These are phyloP conservation scores for Globisporangium carolinianum DNA, from an alignment of 352 stramenopile genomes.

Conservation along the genomic window DNA sequence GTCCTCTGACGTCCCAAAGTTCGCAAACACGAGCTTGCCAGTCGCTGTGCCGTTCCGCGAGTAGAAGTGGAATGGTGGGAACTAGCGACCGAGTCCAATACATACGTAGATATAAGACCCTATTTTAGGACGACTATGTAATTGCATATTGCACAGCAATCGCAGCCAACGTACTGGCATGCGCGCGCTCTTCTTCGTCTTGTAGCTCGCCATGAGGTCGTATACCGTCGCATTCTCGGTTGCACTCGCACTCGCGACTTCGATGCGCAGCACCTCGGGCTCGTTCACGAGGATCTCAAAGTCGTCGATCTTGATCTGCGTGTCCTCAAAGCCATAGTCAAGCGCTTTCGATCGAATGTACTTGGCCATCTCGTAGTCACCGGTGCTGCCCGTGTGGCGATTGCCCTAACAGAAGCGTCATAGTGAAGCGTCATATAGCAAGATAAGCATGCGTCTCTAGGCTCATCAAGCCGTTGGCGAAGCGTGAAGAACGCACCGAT, in stretches of 20 bases:
- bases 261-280: conserved; percentile 48
- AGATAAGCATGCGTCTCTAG: no score
- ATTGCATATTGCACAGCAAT: no score
- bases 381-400: conserved; percentile 51
- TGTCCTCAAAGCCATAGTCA: conserved; percentile 69
- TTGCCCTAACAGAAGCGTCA: conserved; percentile 19
- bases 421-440: no score
- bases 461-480: no score
- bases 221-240: conserved; percentile 4
- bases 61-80: conserved; percentile 77
- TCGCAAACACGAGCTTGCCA: conserved; percentile 62
- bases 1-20: conserved; percentile 64
- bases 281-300: conserved; percentile 80
- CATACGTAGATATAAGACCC: no score
- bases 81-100: conserved; percentile 7
- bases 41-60: conserved; percentile 60
- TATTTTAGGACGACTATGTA: no score
- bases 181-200: conserved; percentile 23
- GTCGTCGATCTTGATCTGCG: conserved; percentile 73
- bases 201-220: conserved; percentile 26
- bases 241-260: conserved; percentile 17
- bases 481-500: conserved; percentile 16
- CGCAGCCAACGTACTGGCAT: conserved; percentile 18
- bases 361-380: conserved; percentile 67
- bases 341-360: conserved; percentile 70